Percentiles rank a stretch among this genome's conserved stretches.
Evolutionary conservation across 192 early-diverging fungal species (phyloP).

Genomic region (Coemansia sp.): DNA sequence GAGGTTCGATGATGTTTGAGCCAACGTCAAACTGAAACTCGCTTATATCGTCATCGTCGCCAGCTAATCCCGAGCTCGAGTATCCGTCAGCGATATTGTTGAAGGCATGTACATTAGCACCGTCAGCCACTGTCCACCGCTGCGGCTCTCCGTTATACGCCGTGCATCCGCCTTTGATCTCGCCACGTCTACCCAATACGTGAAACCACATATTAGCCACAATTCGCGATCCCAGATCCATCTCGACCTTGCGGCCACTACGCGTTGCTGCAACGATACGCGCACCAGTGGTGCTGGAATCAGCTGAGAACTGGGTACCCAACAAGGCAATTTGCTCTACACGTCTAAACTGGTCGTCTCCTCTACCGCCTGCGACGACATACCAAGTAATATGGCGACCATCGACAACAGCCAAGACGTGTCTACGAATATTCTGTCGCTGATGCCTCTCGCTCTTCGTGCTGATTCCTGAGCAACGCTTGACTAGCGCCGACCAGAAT

Average conservation of each 20-base stretch:
- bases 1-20: neutral
- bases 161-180: neutral
- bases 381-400: slow-evolving; percentile 9
- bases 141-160: slow-evolving; percentile 3
- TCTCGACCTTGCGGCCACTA: slow-evolving; percentile 15
- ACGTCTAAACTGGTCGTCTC: neutral
- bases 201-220: slow-evolving; percentile 35
- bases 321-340: slow-evolving; percentile 6
- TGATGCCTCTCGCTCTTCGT: neutral
- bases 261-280: slow-evolving; percentile 1
- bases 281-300: neutral
- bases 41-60: neutral
- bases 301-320: slow-evolving; percentile 10
- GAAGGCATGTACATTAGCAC: slow-evolving; percentile 1
- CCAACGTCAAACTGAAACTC: slow-evolving; percentile 6
- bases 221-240: slow-evolving; percentile 34
- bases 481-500: slow-evolving; percentile 17
- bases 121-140: slow-evolving; percentile 4
- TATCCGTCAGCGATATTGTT: slow-evolving; percentile 14
- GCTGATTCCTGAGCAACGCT: slow-evolving; percentile 6
- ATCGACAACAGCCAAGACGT: slow-evolving; percentile 7
- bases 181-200: slow-evolving; percentile 14
- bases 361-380: neutral
- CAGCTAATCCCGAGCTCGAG: slow-evolving; percentile 12
- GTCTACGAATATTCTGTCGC: neutral